A percentile compares a stretch with the other conserved stretches of the same genome.
Evolutionary conservation across 2,329 filamentous ascomycete genomes (phyloP).

Genomic region (Fusarium verticillioides): DNA sequence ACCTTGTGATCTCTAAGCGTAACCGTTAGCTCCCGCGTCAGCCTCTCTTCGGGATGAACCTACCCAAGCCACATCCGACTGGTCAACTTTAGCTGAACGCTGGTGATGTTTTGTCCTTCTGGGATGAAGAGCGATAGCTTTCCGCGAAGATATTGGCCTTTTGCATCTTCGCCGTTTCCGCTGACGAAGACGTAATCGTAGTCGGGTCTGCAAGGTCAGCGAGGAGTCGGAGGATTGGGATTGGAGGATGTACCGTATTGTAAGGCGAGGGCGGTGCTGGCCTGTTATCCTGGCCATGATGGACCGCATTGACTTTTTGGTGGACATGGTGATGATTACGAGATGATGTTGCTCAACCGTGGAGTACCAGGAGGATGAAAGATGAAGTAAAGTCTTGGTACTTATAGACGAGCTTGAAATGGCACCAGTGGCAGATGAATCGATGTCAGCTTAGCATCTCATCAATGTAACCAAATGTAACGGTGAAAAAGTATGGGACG

Average conservation of each 20-base stretch:
- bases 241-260: background rate
- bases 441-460: background rate
- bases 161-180: background rate
- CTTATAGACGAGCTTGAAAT: background rate
- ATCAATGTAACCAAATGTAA: background rate
- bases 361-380: background rate
- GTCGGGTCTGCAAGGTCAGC: background rate
- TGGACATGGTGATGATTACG: background rate
- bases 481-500: background rate
- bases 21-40: background rate
- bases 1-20: background rate
- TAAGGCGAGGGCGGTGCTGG: accelerated
- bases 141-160: slow-evolving; percentile 6
- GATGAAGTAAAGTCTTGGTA: background rate
- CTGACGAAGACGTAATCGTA: slow-evolving; percentile 1
- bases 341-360: background rate
- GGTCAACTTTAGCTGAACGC: background rate
- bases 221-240: accelerated
- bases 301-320: background rate
- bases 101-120: background rate
- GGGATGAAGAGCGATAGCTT: background rate
- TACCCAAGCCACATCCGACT: slow-evolving; percentile 23
- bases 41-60: background rate
- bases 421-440: background rate
- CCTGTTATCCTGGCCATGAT: background rate